phyloP scores from a whole-genome alignment of 2,329 filamentous ascomycete species.

The Calonectria montana region DNA sequence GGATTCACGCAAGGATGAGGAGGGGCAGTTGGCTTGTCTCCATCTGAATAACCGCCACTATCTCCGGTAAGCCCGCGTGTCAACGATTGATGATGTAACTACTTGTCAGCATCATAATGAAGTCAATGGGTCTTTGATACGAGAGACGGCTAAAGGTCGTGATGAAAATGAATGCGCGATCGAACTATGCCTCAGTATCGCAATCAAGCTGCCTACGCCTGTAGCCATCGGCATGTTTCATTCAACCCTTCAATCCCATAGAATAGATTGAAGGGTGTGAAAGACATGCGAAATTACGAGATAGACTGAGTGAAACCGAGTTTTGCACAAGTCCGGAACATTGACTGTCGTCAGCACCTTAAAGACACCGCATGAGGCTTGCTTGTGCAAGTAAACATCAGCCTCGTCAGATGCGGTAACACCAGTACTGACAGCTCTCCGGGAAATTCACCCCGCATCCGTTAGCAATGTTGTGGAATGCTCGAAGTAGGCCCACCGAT shows the following conservation, averaged over 20 bases:
- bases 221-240: background rate
- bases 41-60: background rate
- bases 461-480: conserved; percentile 8
- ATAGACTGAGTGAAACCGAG: background rate
- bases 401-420: background rate
- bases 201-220: background rate
- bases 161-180: background rate
- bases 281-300: background rate
- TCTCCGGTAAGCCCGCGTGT: background rate
- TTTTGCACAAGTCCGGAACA: background rate
- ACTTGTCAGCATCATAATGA: background rate
- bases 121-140: background rate
- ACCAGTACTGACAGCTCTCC: background rate
- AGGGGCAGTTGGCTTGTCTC: conserved; percentile 1
- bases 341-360: background rate
- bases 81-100: background rate
- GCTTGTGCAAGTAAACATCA: background rate
- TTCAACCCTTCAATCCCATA: background rate
- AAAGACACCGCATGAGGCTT: background rate
- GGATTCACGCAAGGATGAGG: background rate
- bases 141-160: too few relatives aligned
- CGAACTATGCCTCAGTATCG: background rate
- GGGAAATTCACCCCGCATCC: conserved; percentile 4
- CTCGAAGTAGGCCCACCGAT: conserved; percentile 6
- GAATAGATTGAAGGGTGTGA: background rate